phyloP scores from a whole-genome alignment of 164 flowering plant genomes.

The Vitis rotundifolia region DNA sequence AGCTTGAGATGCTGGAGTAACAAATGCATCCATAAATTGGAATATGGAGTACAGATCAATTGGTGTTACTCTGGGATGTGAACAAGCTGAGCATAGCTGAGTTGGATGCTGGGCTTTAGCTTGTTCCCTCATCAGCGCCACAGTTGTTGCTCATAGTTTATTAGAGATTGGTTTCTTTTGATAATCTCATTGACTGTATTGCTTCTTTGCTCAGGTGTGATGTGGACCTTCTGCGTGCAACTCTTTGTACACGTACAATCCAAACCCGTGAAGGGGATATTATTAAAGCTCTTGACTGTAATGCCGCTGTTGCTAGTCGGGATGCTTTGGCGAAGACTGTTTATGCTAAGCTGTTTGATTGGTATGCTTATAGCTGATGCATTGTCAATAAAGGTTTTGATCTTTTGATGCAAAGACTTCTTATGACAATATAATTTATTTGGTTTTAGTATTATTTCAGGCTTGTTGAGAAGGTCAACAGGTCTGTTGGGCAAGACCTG shows the following conservation, averaged over 20 bases:
- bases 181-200: slow-evolving; percentile 1
- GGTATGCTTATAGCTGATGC: slow-evolving; percentile 43
- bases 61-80: too few species aligned
- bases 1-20: too few species aligned
- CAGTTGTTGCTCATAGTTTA: neutral
- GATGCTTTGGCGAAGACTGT: slow-evolving; percentile 96
- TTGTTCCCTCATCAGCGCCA: too few species aligned
- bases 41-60: too few species aligned
- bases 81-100: too few species aligned
- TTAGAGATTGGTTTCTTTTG: neutral
- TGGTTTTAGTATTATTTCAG: slow-evolving; percentile 39
- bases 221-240: slow-evolving; percentile 64
- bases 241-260: slow-evolving; percentile 83
- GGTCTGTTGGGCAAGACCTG: slow-evolving; percentile 91
- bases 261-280: slow-evolving; percentile 93
- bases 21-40: too few species aligned
- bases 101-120: too few species aligned
- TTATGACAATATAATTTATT: neutral
- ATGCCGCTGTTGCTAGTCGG: slow-evolving; percentile 88
- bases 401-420: neutral
- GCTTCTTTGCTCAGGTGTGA: slow-evolving; percentile 67
- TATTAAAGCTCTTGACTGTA: slow-evolving; percentile 83
- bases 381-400: neutral
- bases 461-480: slow-evolving; percentile 95
- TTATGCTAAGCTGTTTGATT: slow-evolving; percentile 89